Evolutionary conservation across 2,329 filamentous ascomycete genomes (phyloP).

Genomic region (Pseudogymnoascus sp.): DNA sequence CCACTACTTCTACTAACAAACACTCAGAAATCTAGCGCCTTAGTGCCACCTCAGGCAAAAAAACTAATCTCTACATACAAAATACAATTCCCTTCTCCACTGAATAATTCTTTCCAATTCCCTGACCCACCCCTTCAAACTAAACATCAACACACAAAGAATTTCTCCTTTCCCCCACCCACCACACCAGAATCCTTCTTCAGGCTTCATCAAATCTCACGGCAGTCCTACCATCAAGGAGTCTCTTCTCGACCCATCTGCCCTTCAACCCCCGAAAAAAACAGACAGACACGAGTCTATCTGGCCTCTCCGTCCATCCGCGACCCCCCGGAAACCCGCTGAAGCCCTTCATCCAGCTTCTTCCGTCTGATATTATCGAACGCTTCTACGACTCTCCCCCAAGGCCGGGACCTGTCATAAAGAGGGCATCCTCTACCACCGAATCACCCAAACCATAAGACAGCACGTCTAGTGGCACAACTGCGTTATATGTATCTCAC

Average conservation of each 20-base stretch:
- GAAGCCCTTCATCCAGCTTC: constrained; percentile 11
- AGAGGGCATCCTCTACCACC: constrained; percentile 23
- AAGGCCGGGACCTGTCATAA: constrained; percentile 8
- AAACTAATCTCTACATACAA: constrained; percentile 8
- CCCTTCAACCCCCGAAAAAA: not conserved
- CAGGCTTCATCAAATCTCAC: constrained; percentile 4
- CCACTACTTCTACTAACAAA: not conserved
- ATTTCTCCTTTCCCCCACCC: not conserved
- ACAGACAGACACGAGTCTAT: constrained; percentile 5
- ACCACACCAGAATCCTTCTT: not conserved
- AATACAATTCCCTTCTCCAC: constrained; percentile 11
- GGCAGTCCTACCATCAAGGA: not conserved
- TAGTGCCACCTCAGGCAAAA: constrained; percentile 11
- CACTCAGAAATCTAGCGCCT: not conserved
- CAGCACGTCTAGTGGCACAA: constrained; percentile 30
- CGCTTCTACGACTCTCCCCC: constrained; percentile 12
- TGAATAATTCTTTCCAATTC: constrained; percentile 11
- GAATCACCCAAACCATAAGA: constrained; percentile 25
- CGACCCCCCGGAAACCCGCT: constrained; percentile 10
- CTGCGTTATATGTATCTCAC: constrained; percentile 37
- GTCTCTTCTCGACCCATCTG: constrained; percentile 1
- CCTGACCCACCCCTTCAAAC: constrained; percentile 4
- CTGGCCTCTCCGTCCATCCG: constrained; percentile 16
- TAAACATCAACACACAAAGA: constrained; percentile 4
- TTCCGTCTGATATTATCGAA: constrained; percentile 13